Conservation (phyloP, 2,329 filamentous ascomycete species). For the Pseudogymnoascus sp. region DNA sequence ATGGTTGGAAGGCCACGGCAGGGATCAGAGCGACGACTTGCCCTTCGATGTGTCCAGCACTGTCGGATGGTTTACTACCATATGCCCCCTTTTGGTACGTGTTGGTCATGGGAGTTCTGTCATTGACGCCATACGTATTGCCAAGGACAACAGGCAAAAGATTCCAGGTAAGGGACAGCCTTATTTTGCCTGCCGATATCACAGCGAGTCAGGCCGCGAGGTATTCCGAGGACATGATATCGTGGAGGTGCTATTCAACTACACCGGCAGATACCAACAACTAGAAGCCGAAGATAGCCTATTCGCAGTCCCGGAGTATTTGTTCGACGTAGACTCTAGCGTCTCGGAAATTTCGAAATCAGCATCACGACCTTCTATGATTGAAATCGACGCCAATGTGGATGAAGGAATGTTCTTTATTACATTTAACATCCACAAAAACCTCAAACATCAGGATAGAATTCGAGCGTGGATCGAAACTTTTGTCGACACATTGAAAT, state of each 20-base stretch:
- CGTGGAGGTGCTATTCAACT: constrained; percentile 45
- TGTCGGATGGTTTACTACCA: constrained; percentile 41
- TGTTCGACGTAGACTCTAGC: neutral
- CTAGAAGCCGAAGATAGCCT: constrained; percentile 35
- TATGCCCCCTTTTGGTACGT: constrained; percentile 26
- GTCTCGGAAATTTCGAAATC: neutral
- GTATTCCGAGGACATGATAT: constrained; percentile 30
- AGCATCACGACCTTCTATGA: neutral
- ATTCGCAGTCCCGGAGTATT: constrained; percentile 15
- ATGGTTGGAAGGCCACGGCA: constrained; percentile 37
- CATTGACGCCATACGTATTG: neutral
- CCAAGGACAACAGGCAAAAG: neutral
- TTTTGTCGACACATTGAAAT: neutral
- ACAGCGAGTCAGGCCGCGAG: neutral
- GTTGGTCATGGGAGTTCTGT: neutral
- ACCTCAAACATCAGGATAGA: constrained; percentile 9
- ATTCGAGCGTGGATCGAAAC: constrained; percentile 10
- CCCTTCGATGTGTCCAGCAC: constrained; percentile 28
- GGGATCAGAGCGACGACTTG: constrained; percentile 25
- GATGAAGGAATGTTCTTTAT: neutral
- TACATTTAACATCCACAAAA: constrained; percentile 8
- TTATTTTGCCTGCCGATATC: neutral
- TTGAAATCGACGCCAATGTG: constrained; percentile 6
- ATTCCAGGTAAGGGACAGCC: constrained; percentile 5
- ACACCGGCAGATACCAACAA: constrained; percentile 39